Conservation (phyloP, 768 basidiomycete species). For the Hypholoma fasciculare region DNA sequence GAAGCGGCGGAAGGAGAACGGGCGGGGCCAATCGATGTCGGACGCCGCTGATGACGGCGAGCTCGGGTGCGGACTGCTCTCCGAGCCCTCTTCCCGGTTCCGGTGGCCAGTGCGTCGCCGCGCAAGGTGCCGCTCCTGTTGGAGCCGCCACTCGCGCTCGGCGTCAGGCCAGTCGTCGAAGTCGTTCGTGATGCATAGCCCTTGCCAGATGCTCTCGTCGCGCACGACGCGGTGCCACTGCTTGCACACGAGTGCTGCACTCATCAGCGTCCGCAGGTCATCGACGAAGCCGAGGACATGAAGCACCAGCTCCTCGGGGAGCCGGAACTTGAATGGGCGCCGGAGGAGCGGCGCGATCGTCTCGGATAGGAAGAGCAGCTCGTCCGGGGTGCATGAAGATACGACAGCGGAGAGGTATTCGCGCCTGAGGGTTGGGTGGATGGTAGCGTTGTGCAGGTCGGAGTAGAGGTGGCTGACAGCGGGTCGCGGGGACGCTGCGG, state of each 20-base stretch:
- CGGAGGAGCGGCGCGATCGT: constrained; percentile 65
- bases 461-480: neutral
- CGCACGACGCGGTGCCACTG: constrained; percentile 69
- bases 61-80: neutral
- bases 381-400: constrained; percentile 53
- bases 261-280: constrained; percentile 67
- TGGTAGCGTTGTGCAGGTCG: neutral
- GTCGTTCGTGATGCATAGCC: constrained; percentile 63
- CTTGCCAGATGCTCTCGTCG: constrained; percentile 82
- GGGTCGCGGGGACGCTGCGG: constrained; percentile 1
- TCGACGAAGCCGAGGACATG: constrained; percentile 78
- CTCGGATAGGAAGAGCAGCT: constrained; percentile 66
- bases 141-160: neutral
- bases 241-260: constrained; percentile 69
- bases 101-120: neutral
- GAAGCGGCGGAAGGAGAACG: constrained; percentile 21
- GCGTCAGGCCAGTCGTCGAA: constrained; percentile 36
- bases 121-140: neutral
- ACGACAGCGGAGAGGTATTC: constrained; percentile 49
- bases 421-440: neutral
- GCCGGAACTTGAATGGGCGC: constrained; percentile 50
- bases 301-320: constrained; percentile 62
- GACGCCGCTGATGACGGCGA: neutral
- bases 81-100: neutral
- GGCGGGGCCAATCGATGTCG: neutral